Percentiles rank a stretch among this genome's conserved stretches.
These are phyloP conservation scores for Metarhizium humberi DNA, from an alignment of 2,329 filamentous ascomycete genomes.

Conservation along the genomic window DNA sequence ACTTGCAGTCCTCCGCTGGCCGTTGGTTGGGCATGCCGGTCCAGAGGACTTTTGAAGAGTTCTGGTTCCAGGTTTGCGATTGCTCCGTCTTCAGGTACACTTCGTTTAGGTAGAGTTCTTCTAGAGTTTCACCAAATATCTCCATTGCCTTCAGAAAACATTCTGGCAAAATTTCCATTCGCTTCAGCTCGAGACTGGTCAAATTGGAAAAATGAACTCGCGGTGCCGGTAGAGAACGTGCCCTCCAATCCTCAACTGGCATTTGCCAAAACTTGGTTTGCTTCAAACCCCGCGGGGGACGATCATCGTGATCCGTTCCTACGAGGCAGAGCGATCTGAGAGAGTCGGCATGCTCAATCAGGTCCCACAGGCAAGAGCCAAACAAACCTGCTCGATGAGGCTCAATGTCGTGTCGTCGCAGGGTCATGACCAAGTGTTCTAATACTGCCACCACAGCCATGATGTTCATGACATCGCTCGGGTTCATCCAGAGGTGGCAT, in stretches of 20 bases:
- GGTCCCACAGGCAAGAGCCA: slow-evolving; percentile 37
- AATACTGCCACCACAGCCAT: slow-evolving; percentile 31
- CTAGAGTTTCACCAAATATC: slow-evolving; percentile 27
- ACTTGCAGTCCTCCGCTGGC: slow-evolving; percentile 25
- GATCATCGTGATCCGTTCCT: slow-evolving; percentile 32
- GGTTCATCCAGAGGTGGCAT: slow-evolving; percentile 40
- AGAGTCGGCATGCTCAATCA: slow-evolving; percentile 33
- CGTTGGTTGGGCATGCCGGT: slow-evolving; percentile 34
- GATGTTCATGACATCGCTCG: slow-evolving; percentile 39
- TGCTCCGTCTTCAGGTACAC: slow-evolving; percentile 35
- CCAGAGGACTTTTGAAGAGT: slow-evolving; percentile 30
- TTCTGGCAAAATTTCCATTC: slow-evolving; percentile 28
- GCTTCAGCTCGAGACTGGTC: slow-evolving; percentile 34
- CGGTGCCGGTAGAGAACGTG: slow-evolving; percentile 27
- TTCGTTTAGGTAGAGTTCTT: slow-evolving; percentile 36
- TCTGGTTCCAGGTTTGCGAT: slow-evolving; percentile 21
- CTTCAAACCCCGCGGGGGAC: slow-evolving; percentile 26
- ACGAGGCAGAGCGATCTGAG: slow-evolving; percentile 39
- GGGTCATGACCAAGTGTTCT: slow-evolving; percentile 35
- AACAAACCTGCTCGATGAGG: slow-evolving; percentile 27
- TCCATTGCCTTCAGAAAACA: slow-evolving; percentile 24
- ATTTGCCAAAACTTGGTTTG: slow-evolving; percentile 27
- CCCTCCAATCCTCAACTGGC: slow-evolving; percentile 29
- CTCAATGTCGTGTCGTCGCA: slow-evolving; percentile 34
- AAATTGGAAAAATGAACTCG: slow-evolving; percentile 26